phyloP scores from a whole-genome alignment of 345 rosid species.

The Turnera subulata region DNA sequence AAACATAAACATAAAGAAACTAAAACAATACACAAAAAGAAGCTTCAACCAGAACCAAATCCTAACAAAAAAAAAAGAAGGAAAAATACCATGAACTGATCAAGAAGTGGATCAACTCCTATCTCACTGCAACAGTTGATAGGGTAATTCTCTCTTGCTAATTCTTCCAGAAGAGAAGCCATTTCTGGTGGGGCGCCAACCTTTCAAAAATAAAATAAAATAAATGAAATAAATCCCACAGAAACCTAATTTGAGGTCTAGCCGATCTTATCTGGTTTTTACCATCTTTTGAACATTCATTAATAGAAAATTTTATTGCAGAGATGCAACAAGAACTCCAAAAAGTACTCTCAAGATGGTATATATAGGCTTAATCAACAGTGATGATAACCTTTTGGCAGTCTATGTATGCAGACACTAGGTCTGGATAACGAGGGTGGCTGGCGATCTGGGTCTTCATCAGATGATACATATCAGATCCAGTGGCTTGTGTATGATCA shows the following conservation, averaged over 20 bases:
- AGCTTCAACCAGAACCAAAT: not conserved
- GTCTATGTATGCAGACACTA: conserved; percentile 51
- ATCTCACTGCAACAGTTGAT: conserved; percentile 20
- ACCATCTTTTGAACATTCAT: no score
- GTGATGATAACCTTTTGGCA: conserved; percentile 48
- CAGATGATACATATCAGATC: conserved; percentile 39
- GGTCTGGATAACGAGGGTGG: conserved; percentile 59
- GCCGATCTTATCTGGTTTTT: no score
- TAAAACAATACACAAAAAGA: no score
- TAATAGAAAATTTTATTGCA: no score
- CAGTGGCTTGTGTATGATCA: conserved; percentile 12
- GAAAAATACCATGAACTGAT: conserved; percentile 53
- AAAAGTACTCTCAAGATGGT: no score
- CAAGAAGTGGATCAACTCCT: conserved; percentile 67
- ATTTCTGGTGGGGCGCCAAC: conserved; percentile 59
- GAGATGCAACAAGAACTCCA: no score
- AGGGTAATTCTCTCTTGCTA: conserved; percentile 30
- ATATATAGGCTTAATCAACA: no score
- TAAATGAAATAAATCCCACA: not conserved
- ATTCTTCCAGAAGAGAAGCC: conserved; percentile 46
- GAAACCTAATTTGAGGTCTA: no score
- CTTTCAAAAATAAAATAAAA: conserved; percentile 20
- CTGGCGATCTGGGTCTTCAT: conserved; percentile 56
- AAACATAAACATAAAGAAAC: not conserved
- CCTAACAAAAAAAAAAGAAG: not conserved